phyloP scores from a whole-genome alignment of 768 basidiomycete species.

The Psilocybe cyanescens region DNA sequence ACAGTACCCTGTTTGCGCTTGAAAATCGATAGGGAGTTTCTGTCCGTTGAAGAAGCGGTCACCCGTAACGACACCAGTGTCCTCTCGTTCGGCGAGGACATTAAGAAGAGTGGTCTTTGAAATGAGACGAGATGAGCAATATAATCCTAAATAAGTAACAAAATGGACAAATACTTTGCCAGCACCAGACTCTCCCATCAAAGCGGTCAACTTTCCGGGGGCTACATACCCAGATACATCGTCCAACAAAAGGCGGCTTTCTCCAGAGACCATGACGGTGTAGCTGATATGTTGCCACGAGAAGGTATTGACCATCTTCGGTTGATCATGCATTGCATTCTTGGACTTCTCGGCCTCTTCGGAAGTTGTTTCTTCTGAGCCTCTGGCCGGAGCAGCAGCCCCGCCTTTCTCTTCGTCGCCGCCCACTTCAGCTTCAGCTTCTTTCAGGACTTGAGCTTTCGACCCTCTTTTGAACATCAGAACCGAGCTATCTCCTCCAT shows the following conservation, averaged over 20 bases:
- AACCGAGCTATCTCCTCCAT: conserved; percentile 40
- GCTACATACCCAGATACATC: conserved; percentile 80
- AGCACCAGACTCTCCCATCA: conserved; percentile 66
- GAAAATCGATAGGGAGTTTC: conserved; percentile 56
- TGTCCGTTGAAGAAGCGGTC: conserved; percentile 61
- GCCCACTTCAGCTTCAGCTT: conserved; percentile 30
- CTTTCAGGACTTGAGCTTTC: conserved; percentile 30
- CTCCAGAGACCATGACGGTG: conserved; percentile 56
- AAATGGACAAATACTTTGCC: conserved; percentile 46
- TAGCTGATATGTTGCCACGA: conserved; percentile 81
- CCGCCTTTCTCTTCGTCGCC: conserved; percentile 39
- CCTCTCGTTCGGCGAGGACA: conserved; percentile 55
- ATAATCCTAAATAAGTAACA: background rate
- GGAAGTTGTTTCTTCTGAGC: conserved; percentile 10
- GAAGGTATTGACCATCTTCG: conserved; percentile 63
- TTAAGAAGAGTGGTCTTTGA: conserved; percentile 58
- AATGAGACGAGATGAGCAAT: background rate
- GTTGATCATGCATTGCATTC: conserved; percentile 42
- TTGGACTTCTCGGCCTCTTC: conserved; percentile 26
- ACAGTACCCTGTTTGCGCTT: conserved; percentile 79
- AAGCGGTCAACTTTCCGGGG: conserved; percentile 80
- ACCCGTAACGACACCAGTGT: conserved; percentile 51
- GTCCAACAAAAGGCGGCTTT: conserved; percentile 58
- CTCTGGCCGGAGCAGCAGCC: conserved; percentile 2
- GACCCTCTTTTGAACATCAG: conserved; percentile 71